A percentile compares a stretch with the other conserved stretches of the same genome.
Conservation (phyloP, 495 filamentous ascomycete genomes). For the Parmelia sp. region DNA sequence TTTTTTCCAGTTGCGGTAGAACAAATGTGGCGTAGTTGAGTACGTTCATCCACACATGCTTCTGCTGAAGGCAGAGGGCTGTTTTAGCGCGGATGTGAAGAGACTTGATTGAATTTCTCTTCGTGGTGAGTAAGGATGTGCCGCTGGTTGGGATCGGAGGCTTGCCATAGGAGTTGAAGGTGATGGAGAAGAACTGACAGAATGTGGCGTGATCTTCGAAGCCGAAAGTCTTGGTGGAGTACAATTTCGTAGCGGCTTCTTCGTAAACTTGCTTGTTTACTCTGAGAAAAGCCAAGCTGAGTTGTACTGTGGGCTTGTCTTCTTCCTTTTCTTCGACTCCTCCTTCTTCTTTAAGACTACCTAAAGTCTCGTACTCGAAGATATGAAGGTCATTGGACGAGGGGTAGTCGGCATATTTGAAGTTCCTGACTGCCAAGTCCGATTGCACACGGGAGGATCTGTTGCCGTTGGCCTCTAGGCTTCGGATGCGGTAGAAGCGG, state of each 20-base stretch:
- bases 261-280: background rate
- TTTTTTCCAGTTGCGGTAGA: background rate
- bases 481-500: background rate
- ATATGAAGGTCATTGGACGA: background rate
- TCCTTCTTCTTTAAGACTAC: background rate
- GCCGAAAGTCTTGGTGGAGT: background rate
- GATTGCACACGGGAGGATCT: background rate
- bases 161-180: background rate
- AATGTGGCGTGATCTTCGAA: background rate
- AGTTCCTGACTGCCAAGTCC: background rate
- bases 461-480: background rate
- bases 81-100: background rate
- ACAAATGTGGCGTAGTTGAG: background rate
- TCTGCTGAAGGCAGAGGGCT: background rate
- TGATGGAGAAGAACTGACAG: background rate
- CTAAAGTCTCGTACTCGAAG: background rate
- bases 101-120: background rate
- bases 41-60: background rate
- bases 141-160: background rate
- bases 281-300: background rate
- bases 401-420: no score
- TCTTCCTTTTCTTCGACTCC: no score
- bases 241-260: background rate
- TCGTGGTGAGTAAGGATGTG: background rate
- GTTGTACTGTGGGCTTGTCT: background rate